Conservation (phyloP, 2,329 filamentous ascomycete species). For the Trichoderma sp. region DNA sequence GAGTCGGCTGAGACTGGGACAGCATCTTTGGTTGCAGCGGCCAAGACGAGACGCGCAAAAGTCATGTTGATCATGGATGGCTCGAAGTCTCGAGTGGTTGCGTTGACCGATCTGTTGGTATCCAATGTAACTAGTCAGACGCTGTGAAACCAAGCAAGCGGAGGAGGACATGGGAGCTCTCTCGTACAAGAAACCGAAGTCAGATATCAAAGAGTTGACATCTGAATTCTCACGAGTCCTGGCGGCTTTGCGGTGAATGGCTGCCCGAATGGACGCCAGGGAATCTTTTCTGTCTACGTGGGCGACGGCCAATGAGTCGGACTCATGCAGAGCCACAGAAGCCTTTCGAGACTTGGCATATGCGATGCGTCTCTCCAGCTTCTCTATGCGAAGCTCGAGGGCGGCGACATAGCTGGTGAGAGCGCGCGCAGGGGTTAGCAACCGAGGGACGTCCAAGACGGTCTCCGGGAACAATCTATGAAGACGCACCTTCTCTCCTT, state of each 20-base stretch:
- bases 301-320: conserved; percentile 46
- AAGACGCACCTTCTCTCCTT: conserved; percentile 78
- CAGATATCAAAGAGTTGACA: conserved; percentile 88
- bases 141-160: background rate
- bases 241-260: conserved; percentile 68
- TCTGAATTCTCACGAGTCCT: conserved; percentile 75
- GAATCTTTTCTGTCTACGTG: conserved; percentile 66
- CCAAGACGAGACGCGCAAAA: conserved; percentile 84
- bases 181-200: conserved; percentile 85
- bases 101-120: conserved; percentile 76
- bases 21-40: conserved; percentile 75
- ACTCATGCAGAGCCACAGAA: conserved; percentile 68
- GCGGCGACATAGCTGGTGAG: conserved; percentile 80
- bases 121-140: background rate
- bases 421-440: conserved; percentile 11
- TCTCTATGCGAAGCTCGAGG: conserved; percentile 87
- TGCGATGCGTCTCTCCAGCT: conserved; percentile 76
- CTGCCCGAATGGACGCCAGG: conserved; percentile 62
- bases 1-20: conserved; percentile 65
- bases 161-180: background rate
- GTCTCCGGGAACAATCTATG: conserved; percentile 6
- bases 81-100: conserved; percentile 91
- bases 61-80: conserved; percentile 87
- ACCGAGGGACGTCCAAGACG: background rate
- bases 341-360: conserved; percentile 73